These are phyloP conservation scores for Quercus aquifolioides DNA, from an alignment of 306 rosid species.

Conservation along the genomic window DNA sequence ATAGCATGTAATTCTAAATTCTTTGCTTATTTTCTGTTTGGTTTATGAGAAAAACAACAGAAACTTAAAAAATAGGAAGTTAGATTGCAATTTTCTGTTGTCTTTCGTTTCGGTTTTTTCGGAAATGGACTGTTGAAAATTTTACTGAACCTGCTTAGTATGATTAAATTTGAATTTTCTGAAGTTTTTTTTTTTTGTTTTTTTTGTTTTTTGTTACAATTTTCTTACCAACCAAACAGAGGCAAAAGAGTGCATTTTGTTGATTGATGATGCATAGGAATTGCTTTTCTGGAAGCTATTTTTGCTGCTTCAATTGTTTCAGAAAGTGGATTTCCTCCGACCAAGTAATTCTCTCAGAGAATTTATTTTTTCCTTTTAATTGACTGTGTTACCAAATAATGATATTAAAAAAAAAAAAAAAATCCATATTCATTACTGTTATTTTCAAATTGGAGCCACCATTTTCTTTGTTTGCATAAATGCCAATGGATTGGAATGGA, in stretches of 20 bases:
- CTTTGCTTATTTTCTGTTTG: conserved; percentile 3
- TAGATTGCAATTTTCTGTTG: too few species aligned
- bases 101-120: too few species aligned
- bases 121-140: neutral
- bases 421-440: too few species aligned
- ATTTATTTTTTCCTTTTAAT: too few species aligned
- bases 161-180: neutral
- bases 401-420: too few species aligned
- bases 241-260: neutral
- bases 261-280: conserved; percentile 35
- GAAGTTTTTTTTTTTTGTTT: neutral
- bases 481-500: neutral
- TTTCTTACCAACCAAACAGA: neutral
- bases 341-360: conserved; percentile 30
- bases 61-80: too few species aligned
- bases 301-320: conserved; percentile 63
- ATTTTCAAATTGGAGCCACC: neutral
- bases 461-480: neutral
- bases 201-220: neutral
- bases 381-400: too few species aligned
- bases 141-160: neutral
- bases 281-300: conserved; percentile 78
- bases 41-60: neutral
- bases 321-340: conserved; percentile 45
- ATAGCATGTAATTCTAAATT: conserved; percentile 26